Evolutionary conservation across 306 rosid species (phyloP), one percentile per base, ranked within the genome.

Genomic region (Vicia sativa): DNA sequence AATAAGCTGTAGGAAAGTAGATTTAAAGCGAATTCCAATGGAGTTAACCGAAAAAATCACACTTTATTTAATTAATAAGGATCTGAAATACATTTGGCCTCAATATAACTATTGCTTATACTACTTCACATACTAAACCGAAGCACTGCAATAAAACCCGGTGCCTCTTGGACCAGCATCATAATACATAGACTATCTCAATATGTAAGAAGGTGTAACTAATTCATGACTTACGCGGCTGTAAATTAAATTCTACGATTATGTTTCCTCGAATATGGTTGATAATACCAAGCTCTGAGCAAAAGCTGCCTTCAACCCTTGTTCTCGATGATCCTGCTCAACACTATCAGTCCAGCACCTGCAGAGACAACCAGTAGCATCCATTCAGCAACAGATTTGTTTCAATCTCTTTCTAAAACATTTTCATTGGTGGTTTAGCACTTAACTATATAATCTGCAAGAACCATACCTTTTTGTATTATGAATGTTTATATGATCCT

Each of bases 271-370:
- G 61, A 88, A 82, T 46, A 95, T 84, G 70, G 89, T 90, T 46
- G 99, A 95, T 50, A 63, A 55, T 12, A 84, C 59, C 83, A 95
- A 61, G 62, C 81, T 74, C 62, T 87, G 96, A 79, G 78, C 92
- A 41, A 90, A 95, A 38, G 76, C 68, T 11, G 91, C 95, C 74
- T 78, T 87, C 71, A 74, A 70, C 78, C 68, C 79, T 70, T 42
- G 82, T 89, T 88, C 96, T 79, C 74, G 84, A 23, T 48, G 75
- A 71, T 90, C 86, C 82, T 72, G 71, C 54, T 74, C 80, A 61
- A 70, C 82, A 48, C 42, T 80, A 74, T 75, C 75, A 25, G 80
- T 56, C 58, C 34, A 61, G 7, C 59, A 16, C 25, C 97, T 93
- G 84, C 91, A 79, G 53, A 46, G 11, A 39, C 42, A 68, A 11